Percentiles rank a stretch among this genome's conserved stretches.
These are phyloP conservation scores for Exserohilum rostratum DNA, from an alignment of 2,329 filamentous ascomycete genomes.

Conservation along the genomic window DNA sequence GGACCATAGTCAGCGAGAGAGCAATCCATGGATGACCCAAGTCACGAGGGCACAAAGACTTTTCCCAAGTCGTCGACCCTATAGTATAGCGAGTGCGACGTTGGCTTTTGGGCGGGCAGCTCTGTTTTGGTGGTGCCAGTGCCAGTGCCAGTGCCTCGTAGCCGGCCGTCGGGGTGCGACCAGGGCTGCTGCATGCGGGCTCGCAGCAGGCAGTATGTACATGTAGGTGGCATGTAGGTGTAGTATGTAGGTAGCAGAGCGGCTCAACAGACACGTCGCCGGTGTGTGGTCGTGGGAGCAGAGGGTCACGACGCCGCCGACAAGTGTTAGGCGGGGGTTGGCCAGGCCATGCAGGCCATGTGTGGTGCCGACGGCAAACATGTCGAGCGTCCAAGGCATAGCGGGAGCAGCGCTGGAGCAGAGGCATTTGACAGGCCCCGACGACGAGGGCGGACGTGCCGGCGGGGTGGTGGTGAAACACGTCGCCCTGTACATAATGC, in stretches of 20 bases:
- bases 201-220: background rate
- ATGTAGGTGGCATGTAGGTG: background rate
- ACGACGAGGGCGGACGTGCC: constrained; percentile 15
- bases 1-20: constrained; percentile 18
- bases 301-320: no score
- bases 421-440: constrained; percentile 8
- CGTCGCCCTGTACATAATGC: constrained; percentile 34
- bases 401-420: no score
- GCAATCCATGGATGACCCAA: constrained; percentile 21
- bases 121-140: no score
- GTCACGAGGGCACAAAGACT: constrained; percentile 19
- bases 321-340: no score
- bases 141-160: no score
- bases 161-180: no score
- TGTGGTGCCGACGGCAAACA: constrained; percentile 9
- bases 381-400: constrained; percentile 11
- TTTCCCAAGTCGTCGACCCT: constrained; percentile 2
- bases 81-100: constrained; percentile 9
- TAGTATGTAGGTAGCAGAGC: no score
- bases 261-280: no score
- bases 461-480: constrained; percentile 40
- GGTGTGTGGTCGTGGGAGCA: no score
- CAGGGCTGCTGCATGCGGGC: background rate
- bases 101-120: background rate
- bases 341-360: no score